Evolutionary conservation across 495 filamentous ascomycete genomes (phyloP).

Genomic region (Tetracladium setigerum): DNA sequence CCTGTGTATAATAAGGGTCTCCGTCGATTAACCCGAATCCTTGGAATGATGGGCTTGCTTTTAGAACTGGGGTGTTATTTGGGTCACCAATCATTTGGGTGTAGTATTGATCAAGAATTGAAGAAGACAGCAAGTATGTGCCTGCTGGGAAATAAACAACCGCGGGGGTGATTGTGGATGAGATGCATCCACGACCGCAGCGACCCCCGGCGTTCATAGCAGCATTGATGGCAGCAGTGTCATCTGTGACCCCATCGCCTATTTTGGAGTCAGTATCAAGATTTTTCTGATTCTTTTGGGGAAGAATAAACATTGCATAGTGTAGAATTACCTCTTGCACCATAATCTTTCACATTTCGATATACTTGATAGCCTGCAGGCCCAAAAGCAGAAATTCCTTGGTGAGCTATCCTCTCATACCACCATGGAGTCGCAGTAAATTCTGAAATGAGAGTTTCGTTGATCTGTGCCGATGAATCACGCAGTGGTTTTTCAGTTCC

Average conservation of each 20-base stretch:
- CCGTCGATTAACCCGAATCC: slow-evolving; percentile 63
- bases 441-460: too few species aligned
- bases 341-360: slow-evolving; percentile 17
- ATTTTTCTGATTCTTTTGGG: slow-evolving; percentile 37
- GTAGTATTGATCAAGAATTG: slow-evolving; percentile 55
- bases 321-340: slow-evolving; percentile 9
- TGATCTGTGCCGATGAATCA: too few species aligned
- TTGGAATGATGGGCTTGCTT: slow-evolving; percentile 53
- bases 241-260: slow-evolving; percentile 71
- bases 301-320: slow-evolving; percentile 1
- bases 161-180: slow-evolving; percentile 33
- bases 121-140: slow-evolving; percentile 49
- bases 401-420: slow-evolving; percentile 21
- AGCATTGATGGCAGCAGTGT: slow-evolving; percentile 62
- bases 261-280: slow-evolving; percentile 52
- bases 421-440: slow-evolving; percentile 6
- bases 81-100: slow-evolving; percentile 66
- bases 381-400: slow-evolving; percentile 23
- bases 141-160: slow-evolving; percentile 30
- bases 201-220: slow-evolving; percentile 45
- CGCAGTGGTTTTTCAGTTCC: too few species aligned
- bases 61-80: slow-evolving; percentile 52
- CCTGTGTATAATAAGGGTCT: slow-evolving; percentile 53
- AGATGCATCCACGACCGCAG: slow-evolving; percentile 32
- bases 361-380: slow-evolving; percentile 16